A percentile compares a stretch with the other conserved stretches of the same genome.
phyloP scores from a whole-genome alignment of 768 basidiomycete genomes.

The Serendipita indica region DNA sequence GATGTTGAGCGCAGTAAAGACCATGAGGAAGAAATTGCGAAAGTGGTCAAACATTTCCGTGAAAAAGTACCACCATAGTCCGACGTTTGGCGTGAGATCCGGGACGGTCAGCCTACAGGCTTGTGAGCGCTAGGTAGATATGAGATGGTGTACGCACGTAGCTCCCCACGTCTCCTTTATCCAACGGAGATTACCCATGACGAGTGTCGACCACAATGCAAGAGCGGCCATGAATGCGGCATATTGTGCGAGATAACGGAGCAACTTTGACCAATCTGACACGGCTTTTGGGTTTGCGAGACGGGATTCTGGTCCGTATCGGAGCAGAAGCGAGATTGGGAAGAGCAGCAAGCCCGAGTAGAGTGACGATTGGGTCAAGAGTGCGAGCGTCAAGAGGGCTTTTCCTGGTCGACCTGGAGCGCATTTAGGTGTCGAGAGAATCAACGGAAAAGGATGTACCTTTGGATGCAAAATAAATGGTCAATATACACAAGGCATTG shows the following conservation, averaged over 20 bases:
- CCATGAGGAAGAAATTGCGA: conserved; percentile 86
- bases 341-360: conserved; percentile 53
- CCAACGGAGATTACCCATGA: conserved; percentile 54
- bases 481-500: conserved; percentile 50
- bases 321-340: conserved; percentile 50
- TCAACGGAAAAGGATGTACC: conserved; percentile 27
- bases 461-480: conserved; percentile 55
- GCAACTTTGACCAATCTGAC: conserved; percentile 12
- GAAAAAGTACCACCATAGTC: conserved; percentile 99
- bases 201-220: conserved; percentile 35
- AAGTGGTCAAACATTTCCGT: conserved; percentile 99
- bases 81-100: conserved; percentile 86
- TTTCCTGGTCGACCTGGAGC: conserved; percentile 42
- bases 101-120: conserved; percentile 54
- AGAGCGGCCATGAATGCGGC: conserved; percentile 35
- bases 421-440: background rate
- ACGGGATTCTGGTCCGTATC: conserved; percentile 45
- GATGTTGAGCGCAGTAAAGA: conserved; percentile 76
- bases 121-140: conserved; percentile 3
- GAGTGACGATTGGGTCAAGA: conserved; percentile 58
- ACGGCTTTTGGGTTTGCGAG: conserved; percentile 43
- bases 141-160: conserved; percentile 35
- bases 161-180: conserved; percentile 71
- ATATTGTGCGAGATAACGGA: conserved; percentile 37
- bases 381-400: conserved; percentile 50